Percentiles rank a stretch among this genome's conserved stretches.
phyloP scores from a whole-genome alignment of 352 stramenopile genomes.

The Pythium utonaiense region DNA sequence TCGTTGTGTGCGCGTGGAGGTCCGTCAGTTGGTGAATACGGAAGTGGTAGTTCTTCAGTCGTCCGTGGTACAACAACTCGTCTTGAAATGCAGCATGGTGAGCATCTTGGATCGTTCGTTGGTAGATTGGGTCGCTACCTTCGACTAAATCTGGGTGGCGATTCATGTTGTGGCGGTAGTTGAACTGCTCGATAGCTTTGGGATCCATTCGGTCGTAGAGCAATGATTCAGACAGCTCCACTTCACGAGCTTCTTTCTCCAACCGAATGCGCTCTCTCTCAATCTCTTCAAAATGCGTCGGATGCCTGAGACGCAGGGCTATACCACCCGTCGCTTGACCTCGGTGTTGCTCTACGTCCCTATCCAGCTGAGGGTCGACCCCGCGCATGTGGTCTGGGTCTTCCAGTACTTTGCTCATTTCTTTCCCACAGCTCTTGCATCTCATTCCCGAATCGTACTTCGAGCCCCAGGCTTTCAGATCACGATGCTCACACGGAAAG shows the following conservation, averaged over 20 bases:
- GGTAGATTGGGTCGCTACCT: constrained; percentile 44
- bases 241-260: constrained; percentile 62
- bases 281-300: constrained; percentile 39
- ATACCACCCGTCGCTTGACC: constrained; percentile 36
- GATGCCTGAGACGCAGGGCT: constrained; percentile 32
- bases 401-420: constrained; percentile 60
- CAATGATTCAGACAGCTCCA: constrained; percentile 45
- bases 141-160: constrained; percentile 25
- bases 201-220: constrained; percentile 60
- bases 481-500: constrained; percentile 50
- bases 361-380: constrained; percentile 43
- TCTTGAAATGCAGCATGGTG: constrained; percentile 60
- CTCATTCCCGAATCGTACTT: constrained; percentile 52
- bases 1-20: constrained; percentile 33
- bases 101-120: constrained; percentile 41
- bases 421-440: constrained; percentile 68
- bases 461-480: constrained; percentile 63
- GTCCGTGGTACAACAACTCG: constrained; percentile 61
- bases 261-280: constrained; percentile 60
- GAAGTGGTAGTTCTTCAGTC: constrained; percentile 65
- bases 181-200: constrained; percentile 66
- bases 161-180: constrained; percentile 66
- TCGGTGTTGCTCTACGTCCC: constrained; percentile 50
- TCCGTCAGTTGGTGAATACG: constrained; percentile 54
- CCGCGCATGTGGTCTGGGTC: constrained; percentile 45